Evolutionary conservation across 2,329 filamentous ascomycete genomes (phyloP), one percentile per base, ranked within the genome.

Genomic region (Venturia effusa): DNA sequence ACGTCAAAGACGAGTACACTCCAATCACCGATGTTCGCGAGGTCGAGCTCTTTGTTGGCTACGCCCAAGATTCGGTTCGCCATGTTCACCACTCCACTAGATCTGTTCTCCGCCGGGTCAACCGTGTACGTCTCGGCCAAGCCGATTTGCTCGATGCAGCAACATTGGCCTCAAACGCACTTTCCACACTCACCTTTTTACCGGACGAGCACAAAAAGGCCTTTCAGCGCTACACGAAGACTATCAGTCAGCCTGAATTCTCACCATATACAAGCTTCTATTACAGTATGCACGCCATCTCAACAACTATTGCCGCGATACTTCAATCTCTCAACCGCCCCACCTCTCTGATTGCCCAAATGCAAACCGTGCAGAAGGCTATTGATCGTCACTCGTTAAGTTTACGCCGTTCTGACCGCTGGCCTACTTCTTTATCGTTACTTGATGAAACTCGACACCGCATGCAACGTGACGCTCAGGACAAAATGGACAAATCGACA

Each of bases 11-110:
- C 66, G 94, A 99, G 72, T 90, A 90, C 70, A 86, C 90, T 67
- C 92, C 94, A 0, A 81, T 97, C 40, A 78, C 76, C 62, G 89
- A 94, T 67, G 84, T 93, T 59, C 84, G 87, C 34, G 93, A 97
- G 74, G 92, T 97, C 2, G 93, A 97, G 71, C 87, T 94, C 69
- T 96, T 99, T 74, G 87, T 96, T 62, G 87, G 91, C 62, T 90
- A 96, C 72, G 93, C 93, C 24, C 85, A 91, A 69, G 93, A 97
- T 64, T 92, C 92, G 75, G 87, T 99, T 45, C 87, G 92, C 61
- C 86, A 88, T 67, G 85, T 97, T 66, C 92, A 92, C 70, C 87
- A 88, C 70, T 88, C 90, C 63, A 93, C 89, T 0, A 90, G 89
- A 74, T 90, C 87, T 68, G 85, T 95, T 61, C 87, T 94, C 45